Base-by-base conservation (phyloP, 2,329 filamentous ascomycete genomes). In the Diaporthe sp. region DNA sequence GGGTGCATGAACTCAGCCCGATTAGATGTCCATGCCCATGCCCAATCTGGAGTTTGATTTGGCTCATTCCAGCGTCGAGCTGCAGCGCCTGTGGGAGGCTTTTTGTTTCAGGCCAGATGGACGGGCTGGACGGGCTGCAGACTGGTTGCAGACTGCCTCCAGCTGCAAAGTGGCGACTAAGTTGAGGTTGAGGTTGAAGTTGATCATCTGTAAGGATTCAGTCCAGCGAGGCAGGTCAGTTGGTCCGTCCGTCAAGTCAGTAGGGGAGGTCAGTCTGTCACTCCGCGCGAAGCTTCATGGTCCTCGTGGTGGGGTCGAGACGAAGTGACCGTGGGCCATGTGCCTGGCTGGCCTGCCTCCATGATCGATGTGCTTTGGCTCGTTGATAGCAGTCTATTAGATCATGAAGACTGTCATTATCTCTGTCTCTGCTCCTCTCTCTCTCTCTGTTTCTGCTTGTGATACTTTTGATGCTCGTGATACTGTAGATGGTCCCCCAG, bases 11-110 rank as follows among this genome's bases (percentile, higher is more conserved):
- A 68, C 64, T 54, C 64, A 54, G 64, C 64, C 64, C 64, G 25
- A 54, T 40, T 40, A 40, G 40, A 15, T 12, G 47, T 54, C 64
- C 64, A 68, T 68, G 64, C 47, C 64, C 64, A 54, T 40, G 64
- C 61, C 42, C 61, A 68, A 68, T 54, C 64, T 54, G 64, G 64
- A 52, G 45, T 68, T 68, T 68, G 47, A 68, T 68, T 68, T 68
- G 64, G 64, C 64, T 54, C 64, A 68, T 68, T 68, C 64, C 64
- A 68, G 64, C 64, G 47, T 54, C 64, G 35, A 54, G 64, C 64
- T 54, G 35, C 47, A 54, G 64, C 64, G 47, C 64, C 47, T n/a
- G 64, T 40, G 64, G 6, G 47, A 68, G 64, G 47, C 64, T 38
- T 40, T 68, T 68, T 54, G 45, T 54, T 68, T 68, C 64, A 68